These are phyloP conservation scores for Fonsecaea nubica DNA, from an alignment of 2,329 filamentous ascomycete genomes.

Conservation along the genomic window DNA sequence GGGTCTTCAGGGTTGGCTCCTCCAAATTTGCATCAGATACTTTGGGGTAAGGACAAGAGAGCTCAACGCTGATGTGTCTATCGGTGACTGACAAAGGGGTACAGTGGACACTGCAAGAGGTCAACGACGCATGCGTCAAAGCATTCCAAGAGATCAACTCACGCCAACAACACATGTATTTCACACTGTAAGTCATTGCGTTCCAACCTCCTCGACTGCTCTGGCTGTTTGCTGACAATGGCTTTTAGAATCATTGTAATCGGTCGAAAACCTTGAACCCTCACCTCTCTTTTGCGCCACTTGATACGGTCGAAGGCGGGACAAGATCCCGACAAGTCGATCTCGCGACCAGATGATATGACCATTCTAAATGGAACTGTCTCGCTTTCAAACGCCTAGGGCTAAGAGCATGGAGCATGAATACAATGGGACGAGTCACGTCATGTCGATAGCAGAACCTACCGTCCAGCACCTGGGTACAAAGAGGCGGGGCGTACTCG, in stretches of 20 bases:
- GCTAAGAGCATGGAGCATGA: neutral
- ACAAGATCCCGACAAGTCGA: neutral
- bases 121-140: conserved; percentile 36
- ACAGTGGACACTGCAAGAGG: conserved; percentile 42
- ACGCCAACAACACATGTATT: conserved; percentile 31
- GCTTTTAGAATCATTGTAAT: conserved; percentile 31
- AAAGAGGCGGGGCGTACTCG: neutral
- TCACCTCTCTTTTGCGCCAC: neutral
- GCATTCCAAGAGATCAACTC: conserved; percentile 37
- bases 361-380: neutral
- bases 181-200: conserved; percentile 21
- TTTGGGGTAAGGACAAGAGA: conserved; percentile 38
- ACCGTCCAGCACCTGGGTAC: neutral
- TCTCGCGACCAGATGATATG: neutral
- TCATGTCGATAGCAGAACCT: neutral
- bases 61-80: neutral
- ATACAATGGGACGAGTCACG: neutral
- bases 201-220: neutral
- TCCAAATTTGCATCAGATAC: conserved; percentile 40
- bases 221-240: conserved; percentile 16
- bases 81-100: conserved; percentile 5
- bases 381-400: neutral
- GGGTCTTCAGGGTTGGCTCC: conserved; percentile 42
- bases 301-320: neutral
- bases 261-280: conserved; percentile 34